Evolutionary conservation across 2,329 filamentous ascomycete species (phyloP), one percentile per base, ranked within the genome.

Genomic region (Ilyonectria robusta): DNA sequence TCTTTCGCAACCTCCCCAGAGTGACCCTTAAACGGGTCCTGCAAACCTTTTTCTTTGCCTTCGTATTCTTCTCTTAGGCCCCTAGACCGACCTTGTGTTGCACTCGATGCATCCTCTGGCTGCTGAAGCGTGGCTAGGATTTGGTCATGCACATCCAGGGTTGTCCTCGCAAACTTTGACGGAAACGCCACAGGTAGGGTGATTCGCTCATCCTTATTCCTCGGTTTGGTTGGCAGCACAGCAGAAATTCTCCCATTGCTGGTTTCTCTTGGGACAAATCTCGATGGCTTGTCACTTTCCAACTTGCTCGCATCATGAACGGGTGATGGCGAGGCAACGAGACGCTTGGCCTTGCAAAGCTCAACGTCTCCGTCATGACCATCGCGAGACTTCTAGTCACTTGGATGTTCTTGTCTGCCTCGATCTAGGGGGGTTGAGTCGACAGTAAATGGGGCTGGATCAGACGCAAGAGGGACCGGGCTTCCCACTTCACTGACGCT

Each of bases 401-500:
- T 46, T 8, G 37, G 40, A 53, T 29, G 19, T 19, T 62, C 33
- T 6, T 23, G 42, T 15, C 55, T 61, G 23, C 37, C 48, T 19
- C 17, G 33, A 8, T 46, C 6, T n/a, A 47, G 10, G 2, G 42
- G 47, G 17, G 42, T 54, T 46, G 58, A 35, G 29, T 58, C 51
- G 19, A 58, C 46, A 6, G 47, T 53, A 6, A 54, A 54, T 4
- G 50, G 51, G n/a, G 21, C 35, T 17, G 51, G 59, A 3, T 54
- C 54, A 21, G 44, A 53, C 21, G 57, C 67, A 21, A 64, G n/a
- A 9, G 69, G 73, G 17, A 76, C 57, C 0, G 76, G 76, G n/a
- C 76, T 78, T 13, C 76, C 76, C 8, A 54, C 70, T 19, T 75
- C 75, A 8, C 74, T 76, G 21, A 78, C 37, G 46, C 74, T 78